Evolutionary conservation across 2,329 filamentous ascomycete genomes (phyloP).

Genomic region (Verticillium alfalfae): DNA sequence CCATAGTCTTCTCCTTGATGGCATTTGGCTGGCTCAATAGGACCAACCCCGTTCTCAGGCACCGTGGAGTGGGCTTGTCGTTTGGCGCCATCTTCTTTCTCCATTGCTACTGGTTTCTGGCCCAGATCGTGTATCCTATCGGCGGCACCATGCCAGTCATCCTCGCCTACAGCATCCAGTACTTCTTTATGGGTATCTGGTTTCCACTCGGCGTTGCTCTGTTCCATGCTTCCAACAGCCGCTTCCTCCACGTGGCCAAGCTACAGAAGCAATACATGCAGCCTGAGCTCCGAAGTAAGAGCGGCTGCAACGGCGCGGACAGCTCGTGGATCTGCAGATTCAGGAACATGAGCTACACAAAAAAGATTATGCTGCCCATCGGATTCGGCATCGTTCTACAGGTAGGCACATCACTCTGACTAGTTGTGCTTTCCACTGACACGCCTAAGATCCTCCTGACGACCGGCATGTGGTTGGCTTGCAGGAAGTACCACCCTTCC

Average conservation of each 20-base stretch:
- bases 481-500: conserved; percentile 50
- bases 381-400: conserved; percentile 41
- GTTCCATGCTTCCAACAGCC: conserved; percentile 59
- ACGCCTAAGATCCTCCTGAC: conserved; percentile 41
- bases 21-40: conserved; percentile 25
- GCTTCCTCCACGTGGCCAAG: conserved; percentile 29
- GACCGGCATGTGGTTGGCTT: conserved; percentile 49
- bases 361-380: conserved; percentile 37
- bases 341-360: conserved; percentile 27
- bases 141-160: conserved; percentile 31
- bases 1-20: conserved; percentile 25
- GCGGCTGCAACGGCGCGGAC: conserved; percentile 18
- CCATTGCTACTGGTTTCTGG: conserved; percentile 31
- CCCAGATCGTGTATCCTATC: conserved; percentile 36
- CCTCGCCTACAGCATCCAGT: conserved; percentile 43
- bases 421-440: neutral
- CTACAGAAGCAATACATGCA: conserved; percentile 16
- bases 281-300: conserved; percentile 7
- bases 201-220: conserved; percentile 60
- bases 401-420: conserved; percentile 23
- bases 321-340: conserved; percentile 26
- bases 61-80: conserved; percentile 33
- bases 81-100: conserved; percentile 31
- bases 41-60: conserved; percentile 26
- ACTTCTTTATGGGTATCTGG: conserved; percentile 63